Base-by-base conservation (phyloP, 805 yeast genomes). In the Saccharomycopsis olivae region DNA sequence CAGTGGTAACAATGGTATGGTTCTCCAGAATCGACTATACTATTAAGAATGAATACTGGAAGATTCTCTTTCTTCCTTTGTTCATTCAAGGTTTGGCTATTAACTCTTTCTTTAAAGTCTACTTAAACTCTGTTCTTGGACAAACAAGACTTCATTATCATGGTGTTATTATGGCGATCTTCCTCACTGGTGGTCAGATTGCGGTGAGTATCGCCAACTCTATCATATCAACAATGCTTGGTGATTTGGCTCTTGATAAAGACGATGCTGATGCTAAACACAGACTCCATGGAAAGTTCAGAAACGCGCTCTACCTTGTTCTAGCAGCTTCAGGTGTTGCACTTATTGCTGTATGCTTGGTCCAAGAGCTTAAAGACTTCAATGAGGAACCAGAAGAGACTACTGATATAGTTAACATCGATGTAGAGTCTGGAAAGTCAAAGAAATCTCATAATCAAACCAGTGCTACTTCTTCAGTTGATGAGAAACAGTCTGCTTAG, bases 121-220 rank as follows among this genome's bases (percentile, higher is more conserved):
- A 57, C 35, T 40, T 57, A 31, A 58, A 53, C 24, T 52, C 57
- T 3, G 49, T 62, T 9, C 49, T 54, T 40, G 34, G 54, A 31
- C 35, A 53, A 15, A 57, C 68, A 8, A 69, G 70, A 0, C 30
- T 48, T 3, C 59, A 60, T 37, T 44, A 59, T 10, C 68, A 64
- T 36, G 69, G 66, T 16, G 55, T 60, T 24, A 63, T 64, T 2
- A 44, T 60, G 4, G 69, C 65, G 1, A 46, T 64, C 8, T 51
- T 56, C 28, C 60, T 53, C 41, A 61, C 68, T 0, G 44, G 51
- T n/a, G 58, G 57, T 1, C 68, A 64, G 47, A 38, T 62, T 25
- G 62, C 61, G 1, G 39, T 51, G 17, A 49, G 60, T 34, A 23
- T 60, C 10, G 57, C 56, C 1, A 47, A 50, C 29, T 55, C 64